phyloP scores from a whole-genome alignment of 441 rosid genomes.

The Corymbia citriodora region DNA sequence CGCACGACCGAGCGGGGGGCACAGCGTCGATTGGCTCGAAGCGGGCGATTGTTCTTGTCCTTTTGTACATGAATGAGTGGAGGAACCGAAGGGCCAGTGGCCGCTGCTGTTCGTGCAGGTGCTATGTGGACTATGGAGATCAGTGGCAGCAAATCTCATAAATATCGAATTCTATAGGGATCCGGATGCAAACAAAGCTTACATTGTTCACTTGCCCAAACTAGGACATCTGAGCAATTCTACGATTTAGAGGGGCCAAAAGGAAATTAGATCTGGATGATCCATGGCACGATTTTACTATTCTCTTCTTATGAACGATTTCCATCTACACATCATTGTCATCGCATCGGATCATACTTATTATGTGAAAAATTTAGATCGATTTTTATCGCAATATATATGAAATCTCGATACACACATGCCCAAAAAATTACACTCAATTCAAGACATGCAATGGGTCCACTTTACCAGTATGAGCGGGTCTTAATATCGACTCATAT shows the following conservation, averaged over 20 bases:
- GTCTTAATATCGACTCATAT: rapidly evolving
- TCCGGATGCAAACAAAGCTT: background rate
- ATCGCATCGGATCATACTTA: background rate
- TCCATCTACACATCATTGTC: background rate
- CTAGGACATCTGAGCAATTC: background rate
- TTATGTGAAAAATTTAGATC: background rate
- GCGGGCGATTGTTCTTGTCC: background rate
- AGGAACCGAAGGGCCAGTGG: background rate
- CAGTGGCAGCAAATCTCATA: background rate
- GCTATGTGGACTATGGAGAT: background rate
- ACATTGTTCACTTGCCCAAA: background rate
- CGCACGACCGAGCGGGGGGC: background rate
- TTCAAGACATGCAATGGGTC: rapidly evolving
- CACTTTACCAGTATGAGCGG: rapidly evolving
- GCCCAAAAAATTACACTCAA: background rate
- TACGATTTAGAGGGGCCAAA: background rate
- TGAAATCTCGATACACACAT: background rate
- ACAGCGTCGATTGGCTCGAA: background rate
- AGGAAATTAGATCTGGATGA: background rate
- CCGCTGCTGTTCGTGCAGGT: background rate
- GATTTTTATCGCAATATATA: background rate
- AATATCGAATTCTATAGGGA: background rate
- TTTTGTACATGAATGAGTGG: background rate
- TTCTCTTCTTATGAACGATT: background rate
- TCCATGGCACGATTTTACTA: background rate